A percentile compares a stretch with the other conserved stretches of the same genome.
Evolutionary conservation across 768 basidiomycete genomes (phyloP).

Genomic region (Trametes elegans): DNA sequence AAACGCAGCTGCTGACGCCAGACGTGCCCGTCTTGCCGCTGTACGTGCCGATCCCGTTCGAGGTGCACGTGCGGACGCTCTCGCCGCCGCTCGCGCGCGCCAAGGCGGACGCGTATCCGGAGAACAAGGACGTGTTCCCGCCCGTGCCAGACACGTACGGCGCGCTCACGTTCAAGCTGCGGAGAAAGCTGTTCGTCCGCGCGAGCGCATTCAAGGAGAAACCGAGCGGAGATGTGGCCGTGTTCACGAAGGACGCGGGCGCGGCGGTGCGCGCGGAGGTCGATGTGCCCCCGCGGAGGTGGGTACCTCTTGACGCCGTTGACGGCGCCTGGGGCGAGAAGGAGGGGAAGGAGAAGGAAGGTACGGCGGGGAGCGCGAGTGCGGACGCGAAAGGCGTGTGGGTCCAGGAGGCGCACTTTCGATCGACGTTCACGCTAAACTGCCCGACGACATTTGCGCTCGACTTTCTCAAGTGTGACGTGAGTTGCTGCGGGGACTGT

Average conservation of each 20-base stretch:
- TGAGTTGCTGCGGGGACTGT: too few relatives aligned
- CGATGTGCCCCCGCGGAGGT: background rate
- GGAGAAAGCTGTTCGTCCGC: slow-evolving; percentile 1
- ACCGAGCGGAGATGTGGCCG: background rate
- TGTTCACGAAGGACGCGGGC: background rate
- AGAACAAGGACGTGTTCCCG: slow-evolving; percentile 10
- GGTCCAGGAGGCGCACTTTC: slow-evolving; percentile 17
- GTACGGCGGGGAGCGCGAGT: too few relatives aligned
- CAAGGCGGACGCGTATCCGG: slow-evolving; percentile 1
- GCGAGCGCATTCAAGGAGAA: background rate
- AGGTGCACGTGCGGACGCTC: slow-evolving; percentile 14
- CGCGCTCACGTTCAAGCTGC: slow-evolving; percentile 14
- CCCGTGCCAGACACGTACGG: background rate
- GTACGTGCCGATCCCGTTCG: slow-evolving; percentile 22
- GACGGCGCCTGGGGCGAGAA: slow-evolving; percentile 19
- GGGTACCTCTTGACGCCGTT: background rate
- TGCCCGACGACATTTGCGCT: slow-evolving; percentile 14
- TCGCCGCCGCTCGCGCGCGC: slow-evolving; percentile 11
- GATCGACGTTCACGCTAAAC: slow-evolving; percentile 8
- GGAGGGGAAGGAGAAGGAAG: too few relatives aligned
- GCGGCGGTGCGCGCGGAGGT: background rate
- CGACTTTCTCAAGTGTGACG: slow-evolving; percentile 1
- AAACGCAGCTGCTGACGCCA: slow-evolving; percentile 10
- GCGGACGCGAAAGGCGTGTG: slow-evolving; percentile 10
- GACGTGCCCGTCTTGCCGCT: slow-evolving; percentile 11